phyloP scores from a whole-genome alignment of 2,329 filamentous ascomycete genomes.

The Scedosporium minutisporum region DNA sequence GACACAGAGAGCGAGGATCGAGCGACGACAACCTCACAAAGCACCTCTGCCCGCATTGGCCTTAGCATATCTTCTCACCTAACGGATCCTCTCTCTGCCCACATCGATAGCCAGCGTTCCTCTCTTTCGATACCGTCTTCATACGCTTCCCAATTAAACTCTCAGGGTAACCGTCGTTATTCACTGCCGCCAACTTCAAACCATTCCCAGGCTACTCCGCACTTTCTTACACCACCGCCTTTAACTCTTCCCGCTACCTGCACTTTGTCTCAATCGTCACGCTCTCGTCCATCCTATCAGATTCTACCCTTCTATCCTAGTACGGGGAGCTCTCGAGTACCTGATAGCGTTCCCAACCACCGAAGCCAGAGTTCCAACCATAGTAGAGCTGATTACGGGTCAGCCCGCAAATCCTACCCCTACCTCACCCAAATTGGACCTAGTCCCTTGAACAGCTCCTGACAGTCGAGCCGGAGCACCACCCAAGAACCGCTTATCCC shows the following conservation, averaged over 20 bases:
- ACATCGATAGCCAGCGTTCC: background rate
- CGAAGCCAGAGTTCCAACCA: background rate
- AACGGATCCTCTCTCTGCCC: background rate
- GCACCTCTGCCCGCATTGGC: background rate
- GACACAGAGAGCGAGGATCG: slow-evolving; percentile 3
- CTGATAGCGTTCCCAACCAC: background rate
- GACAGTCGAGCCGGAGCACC: slow-evolving; percentile 3
- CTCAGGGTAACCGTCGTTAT: background rate
- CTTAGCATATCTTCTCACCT: slow-evolving; percentile 1
- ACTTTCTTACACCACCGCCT: slow-evolving; percentile 1
- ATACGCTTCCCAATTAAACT: background rate
- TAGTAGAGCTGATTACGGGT: slow-evolving; percentile 1
- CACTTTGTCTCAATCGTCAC: background rate
- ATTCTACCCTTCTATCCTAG: background rate
- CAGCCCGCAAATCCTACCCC: background rate
- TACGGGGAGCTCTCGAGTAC: background rate
- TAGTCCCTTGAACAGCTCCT: background rate
- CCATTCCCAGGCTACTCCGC: background rate
- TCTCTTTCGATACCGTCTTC: background rate
- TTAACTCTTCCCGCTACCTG: background rate
- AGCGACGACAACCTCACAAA: background rate
- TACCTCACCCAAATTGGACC: background rate
- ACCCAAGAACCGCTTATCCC: slow-evolving; percentile 8
- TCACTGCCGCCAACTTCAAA: background rate
- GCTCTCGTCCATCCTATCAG: background rate